These are phyloP conservation scores for Rhizopogon sp. DNA, from an alignment of 768 basidiomycete genomes.

Conservation along the genomic window DNA sequence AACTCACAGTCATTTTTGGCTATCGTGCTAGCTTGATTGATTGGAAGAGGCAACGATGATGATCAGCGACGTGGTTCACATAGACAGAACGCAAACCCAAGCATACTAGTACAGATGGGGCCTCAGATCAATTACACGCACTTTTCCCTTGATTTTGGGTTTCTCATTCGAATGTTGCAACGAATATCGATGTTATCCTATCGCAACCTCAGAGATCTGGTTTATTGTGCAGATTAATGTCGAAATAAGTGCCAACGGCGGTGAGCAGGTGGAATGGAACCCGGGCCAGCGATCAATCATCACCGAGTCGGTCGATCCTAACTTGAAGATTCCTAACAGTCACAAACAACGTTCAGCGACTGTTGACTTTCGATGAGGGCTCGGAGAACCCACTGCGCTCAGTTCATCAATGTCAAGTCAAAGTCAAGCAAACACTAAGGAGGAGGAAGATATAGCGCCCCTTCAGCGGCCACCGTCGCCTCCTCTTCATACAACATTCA, in stretches of 20 bases:
- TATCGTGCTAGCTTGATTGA: background rate
- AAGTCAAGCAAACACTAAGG: conserved; percentile 27
- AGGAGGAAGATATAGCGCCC: conserved; percentile 54
- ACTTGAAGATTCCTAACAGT: conserved; percentile 8
- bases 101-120: too few relatives aligned
- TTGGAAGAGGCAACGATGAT: background rate
- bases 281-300: too few relatives aligned
- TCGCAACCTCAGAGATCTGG: too few relatives aligned
- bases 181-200: background rate
- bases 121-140: background rate
- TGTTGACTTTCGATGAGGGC: too few relatives aligned
- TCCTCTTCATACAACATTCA: conserved; percentile 66
- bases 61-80: background rate
- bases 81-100: background rate
- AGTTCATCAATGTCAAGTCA: conserved; percentile 18
- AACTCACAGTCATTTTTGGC: conserved; percentile 5
- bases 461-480: conserved; percentile 66
- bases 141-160: background rate
- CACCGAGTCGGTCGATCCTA: too few relatives aligned
- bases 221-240: background rate
- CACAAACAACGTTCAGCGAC: conserved; percentile 12
- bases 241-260: background rate
- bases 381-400: background rate
- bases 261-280: background rate
- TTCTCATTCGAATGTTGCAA: background rate